Evolutionary conservation across 2,329 filamentous ascomycete species (phyloP).

Genomic region (Penicillium hesseltinei): DNA sequence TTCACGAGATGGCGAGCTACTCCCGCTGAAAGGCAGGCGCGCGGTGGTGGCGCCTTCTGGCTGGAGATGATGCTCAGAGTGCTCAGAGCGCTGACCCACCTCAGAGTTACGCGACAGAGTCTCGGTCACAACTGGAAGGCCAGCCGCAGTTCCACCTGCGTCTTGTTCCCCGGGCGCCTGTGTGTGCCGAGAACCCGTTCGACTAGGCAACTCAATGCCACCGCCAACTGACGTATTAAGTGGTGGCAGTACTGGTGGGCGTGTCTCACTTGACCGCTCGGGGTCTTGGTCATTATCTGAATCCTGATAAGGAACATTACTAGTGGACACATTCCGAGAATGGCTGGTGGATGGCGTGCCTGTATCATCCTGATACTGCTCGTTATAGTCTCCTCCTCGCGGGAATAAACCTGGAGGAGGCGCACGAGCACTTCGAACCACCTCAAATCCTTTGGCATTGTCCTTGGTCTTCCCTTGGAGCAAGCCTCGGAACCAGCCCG

Average conservation of each 20-base stretch:
- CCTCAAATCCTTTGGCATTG: slow-evolving; percentile 94
- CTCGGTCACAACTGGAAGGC: slow-evolving; percentile 23
- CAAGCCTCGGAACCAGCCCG: slow-evolving; percentile 80
- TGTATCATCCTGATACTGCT: slow-evolving; percentile 61
- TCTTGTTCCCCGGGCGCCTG: slow-evolving; percentile 34
- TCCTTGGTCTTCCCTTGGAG: slow-evolving; percentile 87
- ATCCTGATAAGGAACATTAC: slow-evolving; percentile 27
- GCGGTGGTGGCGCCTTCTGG: slow-evolving; percentile 28
- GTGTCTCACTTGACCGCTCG: slow-evolving; percentile 23
- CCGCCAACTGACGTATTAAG: slow-evolving; percentile 54
- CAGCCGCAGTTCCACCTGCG: slow-evolving; percentile 9
- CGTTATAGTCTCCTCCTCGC: slow-evolving; percentile 59
- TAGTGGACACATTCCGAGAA: slow-evolving; percentile 27
- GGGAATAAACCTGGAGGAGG: slow-evolving; percentile 68
- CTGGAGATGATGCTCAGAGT: slow-evolving; percentile 22
- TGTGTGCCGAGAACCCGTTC: slow-evolving; percentile 60
- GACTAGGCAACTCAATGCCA: slow-evolving; percentile 63
- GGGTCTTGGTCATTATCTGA: slow-evolving; percentile 25
- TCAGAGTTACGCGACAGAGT: slow-evolving; percentile 15
- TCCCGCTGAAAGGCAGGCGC: slow-evolving; percentile 45
- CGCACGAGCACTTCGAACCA: slow-evolving; percentile 85
- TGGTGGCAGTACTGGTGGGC: slow-evolving; percentile 55
- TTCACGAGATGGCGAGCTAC: slow-evolving; percentile 37
- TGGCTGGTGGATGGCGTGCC: slow-evolving; percentile 23
- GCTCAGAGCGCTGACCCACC: slow-evolving; percentile 10